Percentiles rank a stretch among this genome's conserved stretches.
phyloP scores from a whole-genome alignment of 192 early-diverging fungal genomes.

The Backusella luteola region DNA sequence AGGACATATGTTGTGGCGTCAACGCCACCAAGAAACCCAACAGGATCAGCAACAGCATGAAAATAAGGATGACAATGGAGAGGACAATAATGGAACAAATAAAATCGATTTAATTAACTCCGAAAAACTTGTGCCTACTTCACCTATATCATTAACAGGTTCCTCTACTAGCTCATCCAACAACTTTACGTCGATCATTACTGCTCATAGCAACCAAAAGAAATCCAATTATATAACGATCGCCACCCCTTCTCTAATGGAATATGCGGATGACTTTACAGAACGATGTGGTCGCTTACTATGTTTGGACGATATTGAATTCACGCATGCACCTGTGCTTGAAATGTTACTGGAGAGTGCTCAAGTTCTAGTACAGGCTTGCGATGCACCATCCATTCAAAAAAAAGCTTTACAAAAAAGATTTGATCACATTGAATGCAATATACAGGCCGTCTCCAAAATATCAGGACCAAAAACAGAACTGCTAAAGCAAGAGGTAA shows the following conservation, averaged over 20 bases:
- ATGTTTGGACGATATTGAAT: not conserved
- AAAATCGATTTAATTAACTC: not conserved
- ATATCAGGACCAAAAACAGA: not conserved
- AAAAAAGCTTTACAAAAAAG: not conserved
- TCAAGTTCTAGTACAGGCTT: not conserved
- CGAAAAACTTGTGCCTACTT: not conserved
- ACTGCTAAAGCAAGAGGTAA: too few relatives aligned
- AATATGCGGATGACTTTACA: not conserved
- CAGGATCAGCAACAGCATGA: too few relatives aligned
- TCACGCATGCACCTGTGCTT: not conserved
- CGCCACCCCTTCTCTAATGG: not conserved
- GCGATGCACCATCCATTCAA: not conserved
- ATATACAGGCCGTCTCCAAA: not conserved
- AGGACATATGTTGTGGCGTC: not conserved
- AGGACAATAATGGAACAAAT: too few relatives aligned
- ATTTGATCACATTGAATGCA: not conserved
- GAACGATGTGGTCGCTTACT: not conserved
- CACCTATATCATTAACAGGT: not conserved
- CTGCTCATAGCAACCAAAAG: not conserved
- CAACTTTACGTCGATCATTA: not conserved
- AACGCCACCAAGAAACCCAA: not conserved
- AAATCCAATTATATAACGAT: not conserved
- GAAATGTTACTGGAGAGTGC: not conserved
- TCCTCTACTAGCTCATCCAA: not conserved
- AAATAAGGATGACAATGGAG: too few relatives aligned